A percentile compares a stretch with the other conserved stretches of the same genome.
Conservation (phyloP, 371 early-diverging fungal species). For the Mortierella sp. region DNA sequence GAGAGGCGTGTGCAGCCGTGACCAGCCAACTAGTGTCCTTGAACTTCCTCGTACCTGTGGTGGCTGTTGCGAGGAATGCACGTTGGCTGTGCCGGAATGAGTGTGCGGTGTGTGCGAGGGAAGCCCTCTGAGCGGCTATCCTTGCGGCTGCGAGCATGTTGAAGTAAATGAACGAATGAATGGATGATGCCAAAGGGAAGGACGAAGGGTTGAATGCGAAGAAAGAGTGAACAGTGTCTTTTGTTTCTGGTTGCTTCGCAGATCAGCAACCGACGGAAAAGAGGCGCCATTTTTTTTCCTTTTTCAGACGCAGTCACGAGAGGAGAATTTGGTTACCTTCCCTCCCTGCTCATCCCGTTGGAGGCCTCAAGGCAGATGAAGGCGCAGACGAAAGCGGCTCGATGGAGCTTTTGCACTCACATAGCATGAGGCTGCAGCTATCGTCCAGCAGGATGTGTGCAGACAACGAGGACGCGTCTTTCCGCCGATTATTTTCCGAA, state of each 20-base stretch:
- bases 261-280: neutral
- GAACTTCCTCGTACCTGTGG: constrained; percentile 11
- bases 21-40: neutral
- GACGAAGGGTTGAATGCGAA: neutral
- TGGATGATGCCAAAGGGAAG: neutral
- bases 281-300: neutral
- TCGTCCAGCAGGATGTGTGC: no score
- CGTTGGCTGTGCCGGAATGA: constrained; percentile 38
- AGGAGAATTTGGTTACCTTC: no score
- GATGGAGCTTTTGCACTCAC: no score
- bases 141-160: constrained; percentile 56
- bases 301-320: neutral
- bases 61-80: constrained; percentile 40
- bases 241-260: neutral
- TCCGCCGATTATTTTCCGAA: no score
- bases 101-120: constrained; percentile 13
- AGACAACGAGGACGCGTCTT: no score
- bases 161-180: constrained; percentile 12
- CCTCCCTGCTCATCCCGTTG: no score
- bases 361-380: no score
- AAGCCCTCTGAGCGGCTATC: constrained; percentile 32
- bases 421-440: no score
- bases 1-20: neutral
- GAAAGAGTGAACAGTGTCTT: neutral
- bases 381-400: no score